These are phyloP conservation scores for Lumnitzera racemosa DNA, from an alignment of 345 rosid genomes.

Conservation along the genomic window DNA sequence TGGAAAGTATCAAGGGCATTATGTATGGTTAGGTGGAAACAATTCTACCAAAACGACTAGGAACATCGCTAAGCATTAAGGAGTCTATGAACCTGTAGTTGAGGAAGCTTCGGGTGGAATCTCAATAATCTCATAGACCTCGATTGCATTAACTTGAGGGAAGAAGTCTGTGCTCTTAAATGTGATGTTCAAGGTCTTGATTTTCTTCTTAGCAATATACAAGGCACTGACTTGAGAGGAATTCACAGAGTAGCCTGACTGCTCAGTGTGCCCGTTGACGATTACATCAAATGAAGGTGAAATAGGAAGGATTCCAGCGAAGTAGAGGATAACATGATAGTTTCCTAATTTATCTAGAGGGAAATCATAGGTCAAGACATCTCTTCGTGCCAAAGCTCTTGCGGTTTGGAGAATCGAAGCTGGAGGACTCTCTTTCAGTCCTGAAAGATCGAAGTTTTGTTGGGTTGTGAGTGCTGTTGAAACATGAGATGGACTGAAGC, in stretches of 20 bases:
- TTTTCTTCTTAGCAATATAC: constrained; percentile 35
- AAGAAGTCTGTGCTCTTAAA: constrained; percentile 40
- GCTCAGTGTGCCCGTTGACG: constrained; percentile 46
- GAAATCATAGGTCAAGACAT: constrained; percentile 48
- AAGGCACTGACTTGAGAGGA: constrained; percentile 42
- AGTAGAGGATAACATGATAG: constrained; percentile 69
- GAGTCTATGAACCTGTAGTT: constrained; percentile 55
- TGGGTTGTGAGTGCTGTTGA: constrained; percentile 34
- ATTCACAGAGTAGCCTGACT: constrained; percentile 41
- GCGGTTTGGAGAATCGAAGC: constrained; percentile 65
- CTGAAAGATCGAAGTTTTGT: constrained; percentile 25
- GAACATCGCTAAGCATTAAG: too few species aligned
- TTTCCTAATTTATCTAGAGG: constrained; percentile 37
- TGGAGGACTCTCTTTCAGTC: constrained; percentile 55
- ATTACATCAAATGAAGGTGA: constrained; percentile 59
- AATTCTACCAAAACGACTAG: background rate
- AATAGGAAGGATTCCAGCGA: constrained; percentile 69
- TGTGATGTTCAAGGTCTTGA: constrained; percentile 51
- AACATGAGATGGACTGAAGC: constrained; percentile 49
- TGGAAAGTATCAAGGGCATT: constrained; percentile 3
- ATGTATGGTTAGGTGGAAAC: constrained; percentile 3
- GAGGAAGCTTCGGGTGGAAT: constrained; percentile 71
- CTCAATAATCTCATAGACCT: constrained; percentile 56
- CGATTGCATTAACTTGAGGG: constrained; percentile 72
- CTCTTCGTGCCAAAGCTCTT: constrained; percentile 49